Base-by-base conservation (phyloP, 352 stramenopile genomes). In the Pythium volutum region DNA sequence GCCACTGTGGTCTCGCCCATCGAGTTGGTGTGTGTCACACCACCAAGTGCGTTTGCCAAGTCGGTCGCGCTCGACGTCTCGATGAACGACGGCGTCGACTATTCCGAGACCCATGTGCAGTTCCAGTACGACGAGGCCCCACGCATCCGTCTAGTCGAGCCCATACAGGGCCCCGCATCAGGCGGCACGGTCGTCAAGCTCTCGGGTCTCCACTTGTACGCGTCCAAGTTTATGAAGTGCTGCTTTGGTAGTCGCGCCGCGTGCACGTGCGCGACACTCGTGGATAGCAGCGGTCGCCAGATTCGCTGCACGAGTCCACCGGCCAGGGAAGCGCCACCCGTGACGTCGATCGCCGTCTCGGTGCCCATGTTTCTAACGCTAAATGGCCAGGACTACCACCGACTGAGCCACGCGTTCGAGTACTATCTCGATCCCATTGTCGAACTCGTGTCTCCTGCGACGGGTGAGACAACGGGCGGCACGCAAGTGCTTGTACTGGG, bases 41-140 rank as follows among this genome's bases (percentile, higher is more conserved):
- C 82, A 10, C 14, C 31, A 2, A 78, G 65, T 53, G 26, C 36
- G 1, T 75, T 58, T 45, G 70, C 74, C 9, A 71, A 84, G 49
- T 45, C 34, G 20, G 70, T 87, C 1, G 3, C 38, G 4, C 59
- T 97, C 5, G 77, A 89, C 34, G 65, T 98, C 18, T 96, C 78
- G 1, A 71, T 93, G 20, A 98, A 98, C 62, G 71, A 89, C 56
- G 91, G 89, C 5, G 71, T 95, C 26, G 93, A 98, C 41, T 98
- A 93, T 48, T 91, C 86, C 6, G 46, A 73, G 9, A 89, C 89
- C 67, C 70, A 66, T 6, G 67, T 84, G 1, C 41, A 71, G 9
- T 94, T 91, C 65, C 70, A 67, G 3, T 97, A 95, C 55, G 69
- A 79, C 22, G 29, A 61, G 8, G 34, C 73, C 11, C 71, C 79